Evolutionary conservation across 352 stramenopile species (phyloP).

Genomic region (Phytopythium litorale): DNA sequence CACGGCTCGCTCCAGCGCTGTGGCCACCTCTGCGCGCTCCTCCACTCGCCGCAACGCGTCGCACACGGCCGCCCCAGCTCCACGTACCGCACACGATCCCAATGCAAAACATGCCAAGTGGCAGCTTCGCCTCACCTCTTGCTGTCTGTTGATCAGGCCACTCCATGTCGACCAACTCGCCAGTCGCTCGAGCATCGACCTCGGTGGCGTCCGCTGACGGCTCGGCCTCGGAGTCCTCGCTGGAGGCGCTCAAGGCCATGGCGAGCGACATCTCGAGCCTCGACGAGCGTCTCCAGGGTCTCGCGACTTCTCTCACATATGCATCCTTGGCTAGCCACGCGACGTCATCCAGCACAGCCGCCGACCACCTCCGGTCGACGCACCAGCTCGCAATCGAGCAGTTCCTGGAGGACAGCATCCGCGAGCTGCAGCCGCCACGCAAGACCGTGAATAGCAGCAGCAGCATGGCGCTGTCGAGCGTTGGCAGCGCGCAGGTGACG

Average conservation of each 20-base stretch:
- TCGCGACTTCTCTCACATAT: slow-evolving; percentile 9
- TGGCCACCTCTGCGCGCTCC: not conserved
- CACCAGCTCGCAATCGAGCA: slow-evolving; percentile 43
- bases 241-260: slow-evolving; percentile 24
- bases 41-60: not conserved
- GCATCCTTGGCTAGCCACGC: not conserved
- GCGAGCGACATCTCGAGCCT: slow-evolving; percentile 21
- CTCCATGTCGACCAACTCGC: not conserved
- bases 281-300: slow-evolving; percentile 20
- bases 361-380: slow-evolving; percentile 9
- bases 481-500: slow-evolving; percentile 41
- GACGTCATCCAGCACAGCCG: not conserved
- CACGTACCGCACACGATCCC: not conserved
- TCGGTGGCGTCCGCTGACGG: not conserved
- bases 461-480: not conserved
- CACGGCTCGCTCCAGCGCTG: not conserved
- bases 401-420: slow-evolving; percentile 43
- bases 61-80: not conserved
- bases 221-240: not conserved
- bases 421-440: slow-evolving; percentile 27
- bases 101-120: too few relatives aligned
- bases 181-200: slow-evolving; percentile 2
- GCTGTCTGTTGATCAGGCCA: not conserved
- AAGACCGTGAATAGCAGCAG: not conserved
- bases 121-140: not conserved